Base-by-base conservation (phyloP, 495 filamentous ascomycete genomes). In the Aspergillus baeticus region DNA sequence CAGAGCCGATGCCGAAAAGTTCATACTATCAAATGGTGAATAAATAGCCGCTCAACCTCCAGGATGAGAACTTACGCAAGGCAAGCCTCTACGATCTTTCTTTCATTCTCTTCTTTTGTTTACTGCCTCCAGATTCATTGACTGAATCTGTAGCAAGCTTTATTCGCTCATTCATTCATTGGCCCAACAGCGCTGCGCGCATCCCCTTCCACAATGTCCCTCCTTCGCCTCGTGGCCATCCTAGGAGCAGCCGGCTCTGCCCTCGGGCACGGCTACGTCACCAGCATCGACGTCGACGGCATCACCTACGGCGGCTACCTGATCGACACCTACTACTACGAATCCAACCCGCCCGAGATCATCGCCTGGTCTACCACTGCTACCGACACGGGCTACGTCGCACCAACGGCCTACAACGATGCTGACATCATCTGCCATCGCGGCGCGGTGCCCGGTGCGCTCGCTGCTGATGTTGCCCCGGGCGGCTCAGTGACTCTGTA, bases 351-450 rank as follows among this genome's bases (percentile, higher is more conserved):
- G 5, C 83, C 81, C 8, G 66, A 73, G 7, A 72, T 79, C 10
- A 77, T 81, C 46, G 82, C 77, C 48, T 87, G 83, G 83, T 68
- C 74, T 20, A 78, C 75, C 23, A 70, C 74, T n/a, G 76, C 79
- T 51, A 77, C 77, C 10, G 80, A 84, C 62, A 79, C 82, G 42
- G 84, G 84, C 23, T 87, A 82, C 71, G 72, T 86, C 33, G 69
- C 73, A 31, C 78, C 78, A 42, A 67, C 69, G 36, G 70, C 65
- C 26, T 78, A 78, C 60, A 72, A 71, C 41, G 75, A 68, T 54
- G 58, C 70, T 15, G 82, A 89, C 63, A 90, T 91, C 57, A 79
- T 84, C 70, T 92, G 89, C 76, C 87, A 90, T 72, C 75, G 72
- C 36, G 68, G 72, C 17, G 81, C 78, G 21, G 76, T 72, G 15